These are phyloP conservation scores for Tetracladium setigerum DNA, from an alignment of 495 filamentous ascomycete species.

Conservation along the genomic window DNA sequence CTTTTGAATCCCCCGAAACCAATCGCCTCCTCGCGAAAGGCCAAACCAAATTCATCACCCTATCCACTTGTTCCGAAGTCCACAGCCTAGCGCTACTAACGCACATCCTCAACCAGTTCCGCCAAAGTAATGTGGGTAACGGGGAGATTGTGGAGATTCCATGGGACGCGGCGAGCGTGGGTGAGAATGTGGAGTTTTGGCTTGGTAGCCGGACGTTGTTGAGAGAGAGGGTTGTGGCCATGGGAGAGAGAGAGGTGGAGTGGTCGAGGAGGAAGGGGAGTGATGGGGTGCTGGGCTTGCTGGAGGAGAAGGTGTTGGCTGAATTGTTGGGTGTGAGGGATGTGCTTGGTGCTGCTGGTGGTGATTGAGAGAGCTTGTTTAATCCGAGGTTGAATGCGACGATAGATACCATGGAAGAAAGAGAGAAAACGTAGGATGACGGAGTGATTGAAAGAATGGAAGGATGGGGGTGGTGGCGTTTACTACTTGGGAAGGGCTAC, in stretches of 20 bases:
- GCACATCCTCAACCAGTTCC: slow-evolving; percentile 52
- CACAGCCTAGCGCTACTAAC: slow-evolving; percentile 69
- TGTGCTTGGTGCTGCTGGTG: slow-evolving; percentile 26
- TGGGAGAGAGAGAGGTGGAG: slow-evolving; percentile 60
- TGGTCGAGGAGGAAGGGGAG: slow-evolving; percentile 46
- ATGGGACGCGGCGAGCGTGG: slow-evolving; percentile 61
- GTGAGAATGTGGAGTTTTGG: slow-evolving; percentile 75
- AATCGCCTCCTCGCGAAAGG: slow-evolving; percentile 34
- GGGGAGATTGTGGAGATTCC: slow-evolving; percentile 56
- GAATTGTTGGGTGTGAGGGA: slow-evolving; percentile 51
- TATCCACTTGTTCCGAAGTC: slow-evolving; percentile 64
- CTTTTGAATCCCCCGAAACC: slow-evolving; percentile 46
- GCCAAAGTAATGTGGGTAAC: slow-evolving; percentile 51
- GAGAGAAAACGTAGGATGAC: too few relatives aligned
- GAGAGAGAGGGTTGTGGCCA: slow-evolving; percentile 62
- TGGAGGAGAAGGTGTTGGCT: slow-evolving; percentile 66
- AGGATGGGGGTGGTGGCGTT: too few relatives aligned
- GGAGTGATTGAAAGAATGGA: too few relatives aligned
- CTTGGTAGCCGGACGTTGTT: slow-evolving; percentile 53
- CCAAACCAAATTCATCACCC: slow-evolving; percentile 47
- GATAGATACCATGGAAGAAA: too few relatives aligned
- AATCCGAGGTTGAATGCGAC: too few relatives aligned
- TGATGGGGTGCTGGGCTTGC: slow-evolving; percentile 3
- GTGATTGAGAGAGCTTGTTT: neutral
- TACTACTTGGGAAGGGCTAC: too few relatives aligned